Evolutionary conservation across 768 basidiomycete species (phyloP), one percentile per base, ranked within the genome.

Genomic region (Mycena sanguinolenta): DNA sequence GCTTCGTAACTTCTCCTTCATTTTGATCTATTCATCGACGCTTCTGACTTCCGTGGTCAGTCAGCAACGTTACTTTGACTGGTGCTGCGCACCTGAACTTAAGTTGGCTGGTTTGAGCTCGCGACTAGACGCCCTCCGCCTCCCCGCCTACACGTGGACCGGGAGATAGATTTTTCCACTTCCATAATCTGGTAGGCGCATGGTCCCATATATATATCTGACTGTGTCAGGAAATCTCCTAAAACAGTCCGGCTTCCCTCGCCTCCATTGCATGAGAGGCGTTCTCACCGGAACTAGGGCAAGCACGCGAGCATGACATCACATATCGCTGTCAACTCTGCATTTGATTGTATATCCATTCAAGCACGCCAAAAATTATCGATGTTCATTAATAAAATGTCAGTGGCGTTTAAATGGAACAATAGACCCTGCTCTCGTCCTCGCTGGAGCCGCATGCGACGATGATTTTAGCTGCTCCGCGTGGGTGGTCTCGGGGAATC

Each of bases 281-380:
- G 54, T 65, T 65, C 64, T 17, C 64, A 58, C 44, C 55, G 46
- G 64, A 58, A 65, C 23, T 27, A 3, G 36, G 64, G 23, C 14
- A 65, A n/a, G 57, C 64, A 65, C 64, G 64, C 64, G 64, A 58
- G 64, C 55, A 65, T 65, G 57, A 65, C 57, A 65, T 58, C 54
- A 39, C 19, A 8, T 55, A 54, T 34, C 3, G n/a, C 27, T 4
- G 27, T 53, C n/a, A 10, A 36, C 7, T 14, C 32, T 23, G 54
- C 12, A 38, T 57, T 38, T 23, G 19, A 5, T 17, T 57, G 34
- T 55, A 7, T 32, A 34, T 21, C 12, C 19, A 34, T 5, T 55
- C 17, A 55, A 21, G 30, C 30, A n/a, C 30, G 21, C 36, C 49
- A 25, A 50, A 27, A 50, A 10, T 50, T 13, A 25, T 12, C 49